Conservation (phyloP, 148 eudicot genomes). For the Rhododendron simsii region DNA sequence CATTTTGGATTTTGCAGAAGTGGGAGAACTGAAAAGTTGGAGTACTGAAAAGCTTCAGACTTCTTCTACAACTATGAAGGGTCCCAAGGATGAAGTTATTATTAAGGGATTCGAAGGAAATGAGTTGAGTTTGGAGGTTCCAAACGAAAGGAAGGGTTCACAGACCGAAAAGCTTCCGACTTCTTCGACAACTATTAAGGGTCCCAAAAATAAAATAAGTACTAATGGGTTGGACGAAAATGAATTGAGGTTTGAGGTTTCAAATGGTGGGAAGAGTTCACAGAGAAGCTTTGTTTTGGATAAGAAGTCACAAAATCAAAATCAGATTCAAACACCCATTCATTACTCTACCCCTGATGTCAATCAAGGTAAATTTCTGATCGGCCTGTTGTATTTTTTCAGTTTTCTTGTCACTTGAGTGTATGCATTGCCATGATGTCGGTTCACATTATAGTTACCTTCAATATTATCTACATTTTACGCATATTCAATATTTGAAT, state of each 20-base stretch:
- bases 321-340: constrained; percentile 4
- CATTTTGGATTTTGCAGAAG: constrained; percentile 8
- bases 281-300: not conserved
- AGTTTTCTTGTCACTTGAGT: not conserved
- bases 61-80: constrained; percentile 12
- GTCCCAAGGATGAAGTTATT: constrained; percentile 12
- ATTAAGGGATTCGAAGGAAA: constrained; percentile 18
- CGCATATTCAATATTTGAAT: not conserved
- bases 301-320: not conserved
- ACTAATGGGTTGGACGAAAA: constrained; percentile 16
- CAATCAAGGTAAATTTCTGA: constrained; percentile 24
- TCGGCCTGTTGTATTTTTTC: not conserved
- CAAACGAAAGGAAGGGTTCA: not conserved
- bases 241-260: constrained; percentile 12
- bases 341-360: constrained; percentile 6
- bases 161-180: not conserved
- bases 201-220: constrained; percentile 13
- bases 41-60: not conserved
- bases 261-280: not conserved
- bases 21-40: constrained; percentile 1
- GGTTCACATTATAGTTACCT: not conserved
- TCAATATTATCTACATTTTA: not conserved
- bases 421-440: not conserved
- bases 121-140: constrained; percentile 11
- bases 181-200: constrained; percentile 11